Conservation (phyloP, 2,329 filamentous ascomycete genomes). For the Neofusicoccum parvum region DNA sequence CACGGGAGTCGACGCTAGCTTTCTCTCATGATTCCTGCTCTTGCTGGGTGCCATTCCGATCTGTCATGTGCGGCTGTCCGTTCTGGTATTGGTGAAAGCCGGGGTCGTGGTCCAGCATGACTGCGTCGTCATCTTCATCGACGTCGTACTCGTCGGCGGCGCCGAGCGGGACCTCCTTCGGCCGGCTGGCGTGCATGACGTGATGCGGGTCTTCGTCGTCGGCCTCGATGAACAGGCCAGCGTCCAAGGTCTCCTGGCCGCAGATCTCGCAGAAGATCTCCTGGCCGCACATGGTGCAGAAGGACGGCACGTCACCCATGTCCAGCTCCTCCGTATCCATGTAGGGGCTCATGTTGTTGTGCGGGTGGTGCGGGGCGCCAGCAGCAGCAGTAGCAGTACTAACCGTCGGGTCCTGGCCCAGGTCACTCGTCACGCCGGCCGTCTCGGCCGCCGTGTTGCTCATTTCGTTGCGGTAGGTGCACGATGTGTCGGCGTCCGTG, state of each 20-base stretch:
- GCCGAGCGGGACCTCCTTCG: constrained; percentile 10
- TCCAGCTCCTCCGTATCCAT: constrained; percentile 26
- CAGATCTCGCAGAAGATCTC: constrained; percentile 58
- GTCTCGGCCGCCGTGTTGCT: constrained; percentile 92
- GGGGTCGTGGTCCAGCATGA: constrained; percentile 23
- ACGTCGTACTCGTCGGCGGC: constrained; percentile 11
- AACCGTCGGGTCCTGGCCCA: constrained; percentile 98
- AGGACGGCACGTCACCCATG: constrained; percentile 40
- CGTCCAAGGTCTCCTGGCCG: constrained; percentile 47
- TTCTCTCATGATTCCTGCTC: constrained; percentile 5
- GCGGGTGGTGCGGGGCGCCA: constrained; percentile 4
- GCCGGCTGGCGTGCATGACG: constrained; percentile 20
- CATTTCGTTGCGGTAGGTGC: constrained; percentile 93
- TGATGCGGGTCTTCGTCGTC: constrained; percentile 34
- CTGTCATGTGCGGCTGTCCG: constrained; percentile 15
- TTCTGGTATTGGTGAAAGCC: neutral
- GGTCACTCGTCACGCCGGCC: constrained; percentile 95
- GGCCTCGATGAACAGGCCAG: constrained; percentile 49
- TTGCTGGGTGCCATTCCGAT: constrained; percentile 27
- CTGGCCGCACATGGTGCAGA: constrained; percentile 62
- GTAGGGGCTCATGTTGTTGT: constrained; percentile 22
- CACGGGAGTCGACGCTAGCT: neutral
- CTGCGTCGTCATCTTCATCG: constrained; percentile 23
- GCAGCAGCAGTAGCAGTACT: constrained; percentile 51
- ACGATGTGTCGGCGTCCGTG: constrained; percentile 82